These are phyloP conservation scores for Mycena sp. DNA, from an alignment of 1,284 basidiomycete genomes.

Conservation along the genomic window DNA sequence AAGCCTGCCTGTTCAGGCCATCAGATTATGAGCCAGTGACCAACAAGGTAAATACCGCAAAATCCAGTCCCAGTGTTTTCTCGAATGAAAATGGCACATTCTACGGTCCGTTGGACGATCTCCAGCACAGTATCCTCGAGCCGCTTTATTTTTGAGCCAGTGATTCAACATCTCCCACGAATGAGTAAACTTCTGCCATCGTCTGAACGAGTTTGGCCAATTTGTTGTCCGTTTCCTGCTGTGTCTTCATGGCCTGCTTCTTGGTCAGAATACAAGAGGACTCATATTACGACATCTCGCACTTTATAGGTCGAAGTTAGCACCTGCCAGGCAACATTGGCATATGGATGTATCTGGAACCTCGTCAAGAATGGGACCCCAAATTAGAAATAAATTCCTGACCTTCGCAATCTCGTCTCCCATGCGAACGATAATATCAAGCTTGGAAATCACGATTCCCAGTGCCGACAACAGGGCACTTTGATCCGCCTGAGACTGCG, in stretches of 20 bases:
- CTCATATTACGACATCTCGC: too few relatives aligned
- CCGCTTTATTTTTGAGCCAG: slow-evolving; percentile 38
- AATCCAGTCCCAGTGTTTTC: slow-evolving; percentile 45
- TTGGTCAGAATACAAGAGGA: not conserved
- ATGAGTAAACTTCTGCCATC: slow-evolving; percentile 43
- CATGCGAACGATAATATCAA: too few relatives aligned
- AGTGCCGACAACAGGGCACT: too few relatives aligned
- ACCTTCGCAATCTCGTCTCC: too few relatives aligned
- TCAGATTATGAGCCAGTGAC: not conserved
- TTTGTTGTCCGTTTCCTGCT: slow-evolving; percentile 36
- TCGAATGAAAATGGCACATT: slow-evolving; percentile 45
- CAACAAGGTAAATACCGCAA: slow-evolving; percentile 31
- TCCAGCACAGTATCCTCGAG: slow-evolving; percentile 40
- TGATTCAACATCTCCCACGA: slow-evolving; percentile 40
- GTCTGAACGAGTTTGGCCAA: slow-evolving; percentile 35
- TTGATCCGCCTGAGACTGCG: too few relatives aligned
- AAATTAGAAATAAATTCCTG: too few relatives aligned
- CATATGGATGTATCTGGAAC: too few relatives aligned
- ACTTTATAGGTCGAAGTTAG: too few relatives aligned
- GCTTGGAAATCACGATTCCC: too few relatives aligned
- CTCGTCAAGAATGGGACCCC: too few relatives aligned
- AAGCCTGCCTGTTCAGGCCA: not conserved
- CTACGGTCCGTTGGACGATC: slow-evolving; percentile 42
- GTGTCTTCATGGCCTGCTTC: slow-evolving; percentile 39
- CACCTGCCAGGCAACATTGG: too few relatives aligned